Percentiles rank a stretch among this genome's conserved stretches.
phyloP scores from a whole-genome alignment of 164 flowering plant genomes.

The Sextonia rubra region DNA sequence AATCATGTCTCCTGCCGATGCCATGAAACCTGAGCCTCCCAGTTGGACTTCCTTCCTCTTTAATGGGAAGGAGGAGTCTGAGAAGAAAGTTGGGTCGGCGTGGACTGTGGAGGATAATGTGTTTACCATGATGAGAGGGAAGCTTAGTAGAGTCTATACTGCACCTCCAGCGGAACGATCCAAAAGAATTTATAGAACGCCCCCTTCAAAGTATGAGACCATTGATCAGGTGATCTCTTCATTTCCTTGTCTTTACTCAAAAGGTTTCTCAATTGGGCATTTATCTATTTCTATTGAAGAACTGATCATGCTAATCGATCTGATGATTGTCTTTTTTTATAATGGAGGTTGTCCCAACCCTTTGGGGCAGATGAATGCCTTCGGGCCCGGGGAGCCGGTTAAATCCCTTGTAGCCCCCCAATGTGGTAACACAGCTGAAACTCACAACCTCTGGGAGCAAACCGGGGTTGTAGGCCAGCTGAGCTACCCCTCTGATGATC shows the following conservation, averaged over 20 bases:
- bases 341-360: too few species aligned
- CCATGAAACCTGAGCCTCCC: constrained; percentile 57
- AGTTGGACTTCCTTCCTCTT: constrained; percentile 50
- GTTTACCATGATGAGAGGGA: constrained; percentile 47
- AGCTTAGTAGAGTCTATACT: constrained; percentile 71
- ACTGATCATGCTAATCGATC: too few species aligned
- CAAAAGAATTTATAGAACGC: constrained; percentile 49
- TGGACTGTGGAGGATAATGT: constrained; percentile 70
- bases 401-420: too few species aligned
- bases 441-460: too few species aligned
- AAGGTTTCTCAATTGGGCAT: too few species aligned
- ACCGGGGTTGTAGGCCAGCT: too few species aligned
- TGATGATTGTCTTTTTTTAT: too few species aligned
- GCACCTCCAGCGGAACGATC: constrained; percentile 71
- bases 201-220: constrained; percentile 80
- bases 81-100: constrained; percentile 35
- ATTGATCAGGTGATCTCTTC: constrained; percentile 66
- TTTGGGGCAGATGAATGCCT: too few species aligned
- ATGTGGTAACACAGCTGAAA: too few species aligned
- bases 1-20: constrained; percentile 63
- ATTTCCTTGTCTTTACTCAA: background rate
- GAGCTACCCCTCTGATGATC: too few species aligned
- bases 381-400: too few species aligned
- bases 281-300: too few species aligned
- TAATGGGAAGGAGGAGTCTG: constrained; percentile 12